Conservation (phyloP, 768 basidiomycete species). For the Serendipita sp. region DNA sequence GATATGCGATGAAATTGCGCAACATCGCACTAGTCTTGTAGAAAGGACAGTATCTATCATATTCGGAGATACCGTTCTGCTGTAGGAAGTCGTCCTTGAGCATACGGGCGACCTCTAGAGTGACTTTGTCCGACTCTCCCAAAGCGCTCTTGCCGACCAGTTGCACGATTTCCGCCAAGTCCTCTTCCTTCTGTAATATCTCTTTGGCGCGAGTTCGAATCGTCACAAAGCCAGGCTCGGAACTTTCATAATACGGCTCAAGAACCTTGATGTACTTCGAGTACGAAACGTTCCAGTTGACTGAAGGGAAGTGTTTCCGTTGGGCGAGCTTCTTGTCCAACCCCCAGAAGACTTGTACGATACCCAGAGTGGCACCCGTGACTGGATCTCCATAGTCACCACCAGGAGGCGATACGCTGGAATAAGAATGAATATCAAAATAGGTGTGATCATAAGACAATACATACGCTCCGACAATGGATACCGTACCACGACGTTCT, state of each 20-base stretch:
- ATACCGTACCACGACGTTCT: constrained; percentile 76
- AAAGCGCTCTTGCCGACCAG: constrained; percentile 98
- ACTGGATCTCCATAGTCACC: constrained; percentile 99
- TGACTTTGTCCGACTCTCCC: constrained; percentile 96
- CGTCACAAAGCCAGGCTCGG: constrained; percentile 89
- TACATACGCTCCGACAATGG: constrained; percentile 95
- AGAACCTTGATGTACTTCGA: constrained; percentile 95
- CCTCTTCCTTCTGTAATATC: constrained; percentile 96
- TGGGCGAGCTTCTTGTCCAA: constrained; percentile 98
- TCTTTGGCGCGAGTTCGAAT: constrained; percentile 86
- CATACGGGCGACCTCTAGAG: constrained; percentile 91
- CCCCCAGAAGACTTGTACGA: constrained; percentile 99
- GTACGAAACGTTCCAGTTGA: constrained; percentile 99
- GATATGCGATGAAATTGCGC: constrained; percentile 84
- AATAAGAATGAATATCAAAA: constrained; percentile 10
- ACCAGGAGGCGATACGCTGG: constrained; percentile 91
- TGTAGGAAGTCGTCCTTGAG: constrained; percentile 95
- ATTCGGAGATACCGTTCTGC: constrained; percentile 97
- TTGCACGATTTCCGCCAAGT: constrained; percentile 96
- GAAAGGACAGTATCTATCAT: constrained; percentile 95
- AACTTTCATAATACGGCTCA: constrained; percentile 80
- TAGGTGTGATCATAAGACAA: background rate
- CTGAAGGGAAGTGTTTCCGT: constrained; percentile 98
- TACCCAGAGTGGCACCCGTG: constrained; percentile 91
- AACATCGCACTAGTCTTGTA: constrained; percentile 98